Evolutionary conservation across 192 early-diverging fungal species (phyloP), one percentile per base, ranked within the genome.

Genomic region (Umbelopsis vinacea): DNA sequence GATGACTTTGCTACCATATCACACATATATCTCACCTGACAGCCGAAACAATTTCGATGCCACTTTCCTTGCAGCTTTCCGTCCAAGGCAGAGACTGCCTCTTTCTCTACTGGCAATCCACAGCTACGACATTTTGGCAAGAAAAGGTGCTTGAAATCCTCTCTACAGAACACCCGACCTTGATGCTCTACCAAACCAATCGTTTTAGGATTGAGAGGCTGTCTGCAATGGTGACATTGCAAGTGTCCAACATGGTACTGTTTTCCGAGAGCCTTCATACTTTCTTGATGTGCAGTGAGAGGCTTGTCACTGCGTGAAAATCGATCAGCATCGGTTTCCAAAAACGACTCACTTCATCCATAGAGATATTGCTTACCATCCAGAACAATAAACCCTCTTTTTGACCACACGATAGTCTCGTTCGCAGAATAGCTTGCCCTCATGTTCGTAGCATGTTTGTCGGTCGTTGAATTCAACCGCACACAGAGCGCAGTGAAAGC

Each of bases 21-120:
- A 54, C n/a, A 3, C 5, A 14, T 26, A 21, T 46, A 43, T 53
- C 48, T 66, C 69, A 82, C 76, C 43, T 86, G 83, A 74, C 92
- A 94, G 17, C 85, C 86, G 77, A 94, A 92, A 67, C 92, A 94
- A 4, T 88, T 84, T 11, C 82, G 74, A 72, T 94, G 92, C 85
- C 87, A 94, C 69, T 89, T 90, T 52, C 84, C 82, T 50, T 89
- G 82, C 26, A 92, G 82, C 63, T 89, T 90, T 8, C 84, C 82
- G 73, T 91, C 89, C 72, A 89, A 81, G 14, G 92, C 90, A 78
- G 85, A 89, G 9, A 94, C 87, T 3, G 88, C 90, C 69, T 93
- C 89, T 53, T 86, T 90, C 71, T 91, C 84, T 33, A 94, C 90
- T 40, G 87, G 80, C 21, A 83, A 46, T 19, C 73, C 57, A 74